A percentile compares a stretch with the other conserved stretches of the same genome.
Evolutionary conservation across 805 yeast genomes (phyloP).

Genomic region (Metschnikowia anglica): DNA sequence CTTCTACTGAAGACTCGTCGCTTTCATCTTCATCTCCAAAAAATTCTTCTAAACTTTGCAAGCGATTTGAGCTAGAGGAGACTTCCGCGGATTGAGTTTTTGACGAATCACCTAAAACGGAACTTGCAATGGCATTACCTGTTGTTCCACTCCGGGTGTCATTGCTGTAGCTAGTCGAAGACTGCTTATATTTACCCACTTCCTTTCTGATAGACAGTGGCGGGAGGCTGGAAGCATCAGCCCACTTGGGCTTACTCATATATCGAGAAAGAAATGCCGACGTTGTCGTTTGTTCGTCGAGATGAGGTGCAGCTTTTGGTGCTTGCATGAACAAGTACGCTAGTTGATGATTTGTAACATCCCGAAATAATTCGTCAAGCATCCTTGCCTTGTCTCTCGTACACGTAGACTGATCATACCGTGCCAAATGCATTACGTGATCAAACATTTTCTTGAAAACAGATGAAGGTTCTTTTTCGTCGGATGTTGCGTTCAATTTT

Average conservation of each 20-base stretch:
- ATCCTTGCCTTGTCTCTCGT: conserved; percentile 83
- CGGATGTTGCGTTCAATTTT: conserved; percentile 15
- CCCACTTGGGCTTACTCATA: conserved; percentile 47
- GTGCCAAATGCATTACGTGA: conserved; percentile 59
- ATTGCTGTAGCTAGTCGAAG: background rate
- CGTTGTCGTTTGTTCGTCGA: background rate
- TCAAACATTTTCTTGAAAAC: conserved; percentile 53
- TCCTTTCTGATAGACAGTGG: conserved; percentile 33
- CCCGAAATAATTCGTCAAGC: conserved; percentile 57
- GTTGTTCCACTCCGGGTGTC: background rate
- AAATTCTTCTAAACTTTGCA: conserved; percentile 86
- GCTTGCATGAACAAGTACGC: conserved; percentile 73
- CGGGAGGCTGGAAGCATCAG: conserved; percentile 32
- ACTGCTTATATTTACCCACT: background rate
- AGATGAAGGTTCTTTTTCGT: background rate
- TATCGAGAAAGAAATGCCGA: conserved; percentile 16
- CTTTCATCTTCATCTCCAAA: conserved; percentile 45
- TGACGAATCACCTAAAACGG: background rate
- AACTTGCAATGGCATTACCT: background rate
- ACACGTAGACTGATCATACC: conserved; percentile 73
- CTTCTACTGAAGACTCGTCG: conserved; percentile 11
- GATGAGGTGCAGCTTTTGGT: conserved; percentile 63
- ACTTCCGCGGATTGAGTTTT: background rate
- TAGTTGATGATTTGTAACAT: conserved; percentile 47
- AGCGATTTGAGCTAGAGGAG: conserved; percentile 35